Evolutionary conservation across 129 eudicot genomes (phyloP).

Genomic region (Flaveria brownii): DNA sequence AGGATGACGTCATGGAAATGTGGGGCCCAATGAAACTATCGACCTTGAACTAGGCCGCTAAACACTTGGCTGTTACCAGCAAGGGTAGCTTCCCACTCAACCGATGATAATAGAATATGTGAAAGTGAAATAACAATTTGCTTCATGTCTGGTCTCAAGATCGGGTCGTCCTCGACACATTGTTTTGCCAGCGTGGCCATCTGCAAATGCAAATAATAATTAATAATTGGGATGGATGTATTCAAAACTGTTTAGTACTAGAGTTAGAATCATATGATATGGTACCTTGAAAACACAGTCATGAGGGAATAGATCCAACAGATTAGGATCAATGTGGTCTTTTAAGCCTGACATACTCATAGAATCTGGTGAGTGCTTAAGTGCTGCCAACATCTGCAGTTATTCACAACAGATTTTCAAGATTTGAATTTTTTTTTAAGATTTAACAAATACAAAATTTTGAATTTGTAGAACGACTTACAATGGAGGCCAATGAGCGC

Average conservation of each 20-base stretch:
- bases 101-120: slow-evolving; percentile 78
- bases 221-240: neutral
- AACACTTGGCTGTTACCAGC: slow-evolving; percentile 95
- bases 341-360: slow-evolving; percentile 78
- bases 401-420: slow-evolving; percentile 20
- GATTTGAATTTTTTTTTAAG: neutral
- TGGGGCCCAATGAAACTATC: slow-evolving; percentile 35
- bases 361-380: slow-evolving; percentile 77
- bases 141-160: slow-evolving; percentile 86
- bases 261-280: neutral
- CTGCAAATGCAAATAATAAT: slow-evolving; percentile 33
- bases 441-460: neutral
- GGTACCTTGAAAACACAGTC: slow-evolving; percentile 94
- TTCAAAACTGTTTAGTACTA: neutral
- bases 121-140: slow-evolving; percentile 89
- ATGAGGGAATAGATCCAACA: slow-evolving; percentile 87
- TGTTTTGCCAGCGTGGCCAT: slow-evolving; percentile 85
- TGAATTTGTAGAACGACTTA: slow-evolving; percentile 40
- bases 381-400: slow-evolving; percentile 84
- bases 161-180: slow-evolving; percentile 89
- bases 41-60: slow-evolving; percentile 92
- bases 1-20: neutral
- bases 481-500: slow-evolving; percentile 83
- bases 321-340: slow-evolving; percentile 78
- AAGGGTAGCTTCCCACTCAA: slow-evolving; percentile 98